A percentile compares a stretch with the other conserved stretches of the same genome.
Conservation (phyloP, 495 filamentous ascomycete genomes). For the Xylaria intraflava region DNA sequence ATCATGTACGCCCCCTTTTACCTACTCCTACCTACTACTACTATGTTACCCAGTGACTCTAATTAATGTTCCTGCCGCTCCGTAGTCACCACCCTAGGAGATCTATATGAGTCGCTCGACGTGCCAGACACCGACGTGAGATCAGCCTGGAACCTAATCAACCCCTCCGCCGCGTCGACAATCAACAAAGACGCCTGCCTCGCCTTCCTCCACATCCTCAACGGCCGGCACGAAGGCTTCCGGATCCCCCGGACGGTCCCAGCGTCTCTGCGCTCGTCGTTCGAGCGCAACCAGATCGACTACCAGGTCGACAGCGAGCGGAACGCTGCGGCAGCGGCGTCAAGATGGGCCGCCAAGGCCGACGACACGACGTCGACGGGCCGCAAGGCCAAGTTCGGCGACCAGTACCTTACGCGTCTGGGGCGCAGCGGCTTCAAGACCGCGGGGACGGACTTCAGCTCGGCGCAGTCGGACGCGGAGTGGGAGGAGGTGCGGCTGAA, state of each 20-base stretch:
- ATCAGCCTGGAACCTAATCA: slow-evolving; percentile 94
- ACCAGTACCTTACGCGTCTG: slow-evolving; percentile 86
- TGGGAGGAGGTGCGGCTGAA: slow-evolving; percentile 97
- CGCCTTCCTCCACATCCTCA: slow-evolving; percentile 93
- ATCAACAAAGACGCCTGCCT: slow-evolving; percentile 93
- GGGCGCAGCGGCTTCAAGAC: slow-evolving; percentile 72
- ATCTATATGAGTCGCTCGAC: slow-evolving; percentile 83
- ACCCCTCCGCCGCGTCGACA: slow-evolving; percentile 66
- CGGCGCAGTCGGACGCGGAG: slow-evolving; percentile 67
- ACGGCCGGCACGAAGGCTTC: slow-evolving; percentile 88
- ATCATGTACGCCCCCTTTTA: slow-evolving; percentile 51
- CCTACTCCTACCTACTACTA: background rate
- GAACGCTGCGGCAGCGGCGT: slow-evolving; percentile 44
- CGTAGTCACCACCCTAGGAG: slow-evolving; percentile 69
- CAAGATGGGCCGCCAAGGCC: slow-evolving; percentile 60
- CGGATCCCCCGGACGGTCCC: slow-evolving; percentile 92
- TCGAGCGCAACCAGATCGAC: slow-evolving; percentile 90
- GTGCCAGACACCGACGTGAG: slow-evolving; percentile 93
- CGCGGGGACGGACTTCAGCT: slow-evolving; percentile 75
- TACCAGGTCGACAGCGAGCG: slow-evolving; percentile 77
- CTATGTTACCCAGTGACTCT: too few species aligned
- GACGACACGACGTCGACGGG: slow-evolving; percentile 74
- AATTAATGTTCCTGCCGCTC: slow-evolving; percentile 1
- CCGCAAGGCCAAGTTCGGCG: slow-evolving; percentile 91
- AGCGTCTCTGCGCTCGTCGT: slow-evolving; percentile 77